These are phyloP conservation scores for Alternaria rosae DNA, from an alignment of 2,329 filamentous ascomycete species.

Conservation along the genomic window DNA sequence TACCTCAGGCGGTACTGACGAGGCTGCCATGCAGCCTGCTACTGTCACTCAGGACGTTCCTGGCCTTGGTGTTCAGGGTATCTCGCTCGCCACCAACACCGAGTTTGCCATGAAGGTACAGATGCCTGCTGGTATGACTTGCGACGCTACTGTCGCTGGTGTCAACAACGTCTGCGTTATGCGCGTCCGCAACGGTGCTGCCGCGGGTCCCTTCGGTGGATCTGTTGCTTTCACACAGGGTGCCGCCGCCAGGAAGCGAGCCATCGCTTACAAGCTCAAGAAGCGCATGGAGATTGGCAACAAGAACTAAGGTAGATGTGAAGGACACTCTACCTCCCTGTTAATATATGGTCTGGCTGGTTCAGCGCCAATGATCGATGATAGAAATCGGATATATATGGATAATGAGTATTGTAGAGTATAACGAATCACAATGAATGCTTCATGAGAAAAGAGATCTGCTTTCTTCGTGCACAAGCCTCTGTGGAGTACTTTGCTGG, in stretches of 20 bases:
- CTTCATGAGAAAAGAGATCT: not conserved
- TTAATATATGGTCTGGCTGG: slow-evolving; percentile 18
- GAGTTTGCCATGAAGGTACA: slow-evolving; percentile 70
- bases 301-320: slow-evolving; percentile 24
- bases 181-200: slow-evolving; percentile 67
- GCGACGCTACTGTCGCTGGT: slow-evolving; percentile 66
- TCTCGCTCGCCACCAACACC: slow-evolving; percentile 65
- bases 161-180: slow-evolving; percentile 70
- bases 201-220: slow-evolving; percentile 72
- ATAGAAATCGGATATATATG: slow-evolving; percentile 4
- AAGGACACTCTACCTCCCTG: not conserved
- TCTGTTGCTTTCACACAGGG: slow-evolving; percentile 71
- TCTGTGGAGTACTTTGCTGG: no score
- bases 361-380: slow-evolving; percentile 16
- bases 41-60: slow-evolving; percentile 68
- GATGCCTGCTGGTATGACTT: slow-evolving; percentile 74
- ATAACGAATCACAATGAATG: not conserved
- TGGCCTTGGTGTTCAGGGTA: slow-evolving; percentile 63
- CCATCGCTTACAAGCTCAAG: slow-evolving; percentile 62
- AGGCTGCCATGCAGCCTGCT: slow-evolving; percentile 66
- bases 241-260: slow-evolving; percentile 65
- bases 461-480: not conserved
- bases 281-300: slow-evolving; percentile 47
- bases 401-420: slow-evolving; percentile 2
- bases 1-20: slow-evolving; percentile 69